These are phyloP conservation scores for Ceratobasidium sp. DNA, from an alignment of 1,284 basidiomycete species.

Conservation along the genomic window DNA sequence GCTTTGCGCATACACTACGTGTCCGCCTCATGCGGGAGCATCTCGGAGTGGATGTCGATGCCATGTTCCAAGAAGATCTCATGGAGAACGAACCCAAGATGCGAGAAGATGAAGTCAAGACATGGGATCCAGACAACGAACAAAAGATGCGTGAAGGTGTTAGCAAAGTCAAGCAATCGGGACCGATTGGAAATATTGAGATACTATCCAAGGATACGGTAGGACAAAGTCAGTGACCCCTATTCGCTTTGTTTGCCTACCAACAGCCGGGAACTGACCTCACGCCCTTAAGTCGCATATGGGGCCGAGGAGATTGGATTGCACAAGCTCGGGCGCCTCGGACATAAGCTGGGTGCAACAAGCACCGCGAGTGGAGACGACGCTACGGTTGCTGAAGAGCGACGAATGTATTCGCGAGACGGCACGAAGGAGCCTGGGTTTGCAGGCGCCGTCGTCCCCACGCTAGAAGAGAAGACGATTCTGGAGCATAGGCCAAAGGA, in stretches of 20 bases:
- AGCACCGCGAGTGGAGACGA: conserved; percentile 55
- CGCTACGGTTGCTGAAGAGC: conserved; percentile 61
- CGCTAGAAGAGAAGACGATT: conserved; percentile 75
- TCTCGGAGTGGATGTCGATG: conserved; percentile 93
- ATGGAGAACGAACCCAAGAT: conserved; percentile 68
- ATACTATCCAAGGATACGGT: conserved; percentile 54
- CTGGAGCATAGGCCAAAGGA: conserved; percentile 57
- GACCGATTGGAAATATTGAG: conserved; percentile 34
- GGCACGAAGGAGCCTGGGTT: conserved; percentile 68
- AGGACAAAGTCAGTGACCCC: conserved; percentile 61
- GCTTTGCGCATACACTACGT: conserved; percentile 94
- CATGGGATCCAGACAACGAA: conserved; percentile 85
- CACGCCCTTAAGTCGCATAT: conserved; percentile 36
- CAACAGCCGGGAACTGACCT: background rate
- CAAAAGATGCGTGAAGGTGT: conserved; percentile 63
- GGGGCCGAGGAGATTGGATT: conserved; percentile 47
- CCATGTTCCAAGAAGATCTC: conserved; percentile 79
- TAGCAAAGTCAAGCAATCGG: conserved; percentile 55
- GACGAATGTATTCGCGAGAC: conserved; percentile 64
- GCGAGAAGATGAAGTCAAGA: conserved; percentile 65
- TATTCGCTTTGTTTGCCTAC: no score
- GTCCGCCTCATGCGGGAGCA: conserved; percentile 97
- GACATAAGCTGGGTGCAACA: conserved; percentile 24
- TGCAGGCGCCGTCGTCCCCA: conserved; percentile 73
- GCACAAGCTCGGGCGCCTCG: conserved; percentile 47